Evolutionary conservation across 306 rosid species (phyloP), one percentile per base, ranked within the genome.

Genomic region (Echinosophora koreensis): DNA sequence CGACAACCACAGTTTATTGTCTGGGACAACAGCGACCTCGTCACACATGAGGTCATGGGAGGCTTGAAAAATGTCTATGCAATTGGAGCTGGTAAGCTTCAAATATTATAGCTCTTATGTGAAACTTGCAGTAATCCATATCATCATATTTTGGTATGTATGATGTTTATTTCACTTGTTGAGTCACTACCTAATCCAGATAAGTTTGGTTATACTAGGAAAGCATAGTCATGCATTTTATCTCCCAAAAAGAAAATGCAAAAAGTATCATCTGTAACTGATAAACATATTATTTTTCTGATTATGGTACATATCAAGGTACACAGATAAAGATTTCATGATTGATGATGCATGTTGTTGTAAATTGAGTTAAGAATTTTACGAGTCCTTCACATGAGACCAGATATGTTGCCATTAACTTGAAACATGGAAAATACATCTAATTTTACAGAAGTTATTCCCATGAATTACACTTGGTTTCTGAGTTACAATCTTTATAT

Each of bases 11-110:
- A 94, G 55, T 94, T 94, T 57, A 86, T 76, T 55, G 98, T 94
- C 71, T 94, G 98, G 98, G 98, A 94, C 74, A 94, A 94, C 62
- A 92, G 98, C 50, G 98, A 94, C 79, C 97, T 94, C 13, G 86
- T 89, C 79, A 94, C 97, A 4, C 98, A 94, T 61, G 98, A 94
- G 66, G 98, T 94, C 85, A 94, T 94, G 98, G 98, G 98, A n/a
- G 97, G 97, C 50, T 79, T 94, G 88, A 94, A 94, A 74, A 94
- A 94, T 72, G 98, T 92, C 51, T 94, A 94, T 66, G 98, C 98
- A 81, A 92, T 94, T 58, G 97, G 98, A 54, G 98, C 97, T 54
- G 98, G 98, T 87, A 85, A 85, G 72, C 70, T 28, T 66, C 74
- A 59, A 69, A 12, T 52, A 6, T 60, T 6, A 30, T 51, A 27